Base-by-base conservation (phyloP, 2,329 filamentous ascomycete genomes). In the Plenodomus lindquistii region DNA sequence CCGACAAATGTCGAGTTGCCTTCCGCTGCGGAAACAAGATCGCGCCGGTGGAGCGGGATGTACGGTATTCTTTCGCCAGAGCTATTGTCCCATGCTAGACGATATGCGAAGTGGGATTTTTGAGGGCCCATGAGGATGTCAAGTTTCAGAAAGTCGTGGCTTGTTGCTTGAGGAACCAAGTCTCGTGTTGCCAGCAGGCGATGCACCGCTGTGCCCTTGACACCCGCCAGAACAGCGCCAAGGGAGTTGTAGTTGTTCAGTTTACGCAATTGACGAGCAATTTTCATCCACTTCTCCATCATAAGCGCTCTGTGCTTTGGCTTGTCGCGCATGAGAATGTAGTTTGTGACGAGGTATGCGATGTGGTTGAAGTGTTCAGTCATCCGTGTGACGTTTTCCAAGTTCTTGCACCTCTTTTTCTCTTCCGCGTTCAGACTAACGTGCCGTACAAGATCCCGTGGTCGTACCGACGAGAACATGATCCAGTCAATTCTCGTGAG, bases 171-270 rank as follows among this genome's bases (percentile, higher is more conserved):
- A 2, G 88, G 81, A 3, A 97, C 84, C 15, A 97, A 75, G 13
- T 88, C 84, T 51, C 88, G 81, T 0, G 94, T 97, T 61, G 91
- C 88, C 0, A 82, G 77, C 1, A 99, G 82, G 16, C 94, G 87
- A 66, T 94, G 88, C 21, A 99, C 87, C 0, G 91, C 85, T 2
- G 89, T 89, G 50, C 89, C 88, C 67, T 95, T 96, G 65, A 99
- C 88, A 8, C 93, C 94, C 6, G 94, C 93, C 48, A 99, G 83
- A 29, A 99, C 85, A 7, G 94, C 93, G n/a, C 92, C 93, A 1
- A 99, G 79, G 0, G 91, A 89, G 69, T 97, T 97, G 78, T 97
- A 99, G 72, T 99, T 97, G 77, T 97, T 97, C 53, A 96, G 77
- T 66, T 92, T 87, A 34, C 94, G 88, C 41, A 99, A 78, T 75